Evolutionary conservation across 139 green algal species (phyloP), one percentile per base, ranked within the genome.

Genomic region (Picochlorum sp.): DNA sequence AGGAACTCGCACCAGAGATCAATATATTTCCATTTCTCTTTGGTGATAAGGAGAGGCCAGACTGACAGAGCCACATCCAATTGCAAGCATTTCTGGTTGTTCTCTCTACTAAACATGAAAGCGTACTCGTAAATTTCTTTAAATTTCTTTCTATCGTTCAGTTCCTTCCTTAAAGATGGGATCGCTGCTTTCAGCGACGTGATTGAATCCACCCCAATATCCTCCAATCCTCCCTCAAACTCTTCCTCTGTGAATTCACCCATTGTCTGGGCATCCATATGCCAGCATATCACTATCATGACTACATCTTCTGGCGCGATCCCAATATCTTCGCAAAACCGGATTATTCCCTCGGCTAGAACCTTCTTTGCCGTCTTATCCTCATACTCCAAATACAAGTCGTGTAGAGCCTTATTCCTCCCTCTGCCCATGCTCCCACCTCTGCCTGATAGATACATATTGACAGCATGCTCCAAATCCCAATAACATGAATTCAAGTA

Each of bases 81-180:
- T 60, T 90, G 82, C 63, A 97, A 73, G 44, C 87, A 95, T 77
- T 97, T 98, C 66, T 95, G 85, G 6, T 89, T 89, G 55, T 94
- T 94, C 81, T 97, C 84, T 45, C 85, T 77, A 3, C 81, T 80
- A 57, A 91, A 95, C 23, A 70, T 63, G 67, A 91, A 96, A 0
- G 88, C 82, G 49, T 82, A 96, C 30, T 81, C 75, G 74, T 95
- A 96, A 18, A 95, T 77, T 57, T 86, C 63, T 26, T 64, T 66
- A 60, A 92, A 94, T 59, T 67, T 82, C 15, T 49, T 31, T 2
- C 75, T 62, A 26, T 81, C 65, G 3, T 77, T 64, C 21, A 95
- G 54, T 71, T 95, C 83, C 1, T 58, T 57, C 1, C 86, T 64
- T 55, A 96, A 67, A 28, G 77, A 61, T 3, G 84, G 83, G 50